Conservation (phyloP, 352 stramenopile genomes). For the Phytophthora nicotianae region DNA sequence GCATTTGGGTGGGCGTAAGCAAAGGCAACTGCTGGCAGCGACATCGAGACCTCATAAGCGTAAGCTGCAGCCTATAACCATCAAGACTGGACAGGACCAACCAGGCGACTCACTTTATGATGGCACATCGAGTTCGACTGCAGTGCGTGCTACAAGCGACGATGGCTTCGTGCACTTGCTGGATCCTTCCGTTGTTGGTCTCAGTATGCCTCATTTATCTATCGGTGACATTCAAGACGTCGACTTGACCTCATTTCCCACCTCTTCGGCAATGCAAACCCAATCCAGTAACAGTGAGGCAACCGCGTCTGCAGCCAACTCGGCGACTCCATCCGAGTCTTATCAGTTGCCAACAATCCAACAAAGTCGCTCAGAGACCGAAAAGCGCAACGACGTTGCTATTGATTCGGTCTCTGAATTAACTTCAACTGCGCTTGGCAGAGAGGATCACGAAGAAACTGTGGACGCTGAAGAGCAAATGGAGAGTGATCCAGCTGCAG, state of each 20-base stretch:
- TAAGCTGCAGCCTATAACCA: slow-evolving; percentile 19
- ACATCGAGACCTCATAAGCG: slow-evolving; percentile 38
- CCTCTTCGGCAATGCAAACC: slow-evolving; percentile 30
- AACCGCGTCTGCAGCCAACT: slow-evolving; percentile 4
- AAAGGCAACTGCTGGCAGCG: slow-evolving; percentile 38
- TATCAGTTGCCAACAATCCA: slow-evolving; percentile 5
- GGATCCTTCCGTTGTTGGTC: slow-evolving; percentile 35
- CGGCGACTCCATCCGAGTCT: slow-evolving; percentile 21
- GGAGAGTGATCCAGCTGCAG: slow-evolving; percentile 26
- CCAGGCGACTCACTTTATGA: slow-evolving; percentile 31
- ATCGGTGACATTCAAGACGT: slow-evolving; percentile 70
- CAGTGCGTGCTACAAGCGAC: slow-evolving; percentile 15
- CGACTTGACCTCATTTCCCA: slow-evolving; percentile 51
- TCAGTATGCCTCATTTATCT: slow-evolving; percentile 53
- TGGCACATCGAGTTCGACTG: slow-evolving; percentile 5
- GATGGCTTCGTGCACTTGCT: slow-evolving; percentile 46
- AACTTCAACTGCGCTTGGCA: slow-evolving; percentile 2
- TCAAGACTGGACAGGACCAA: slow-evolving; percentile 25
- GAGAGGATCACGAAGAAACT: slow-evolving; percentile 5
- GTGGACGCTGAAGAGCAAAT: slow-evolving; percentile 21
- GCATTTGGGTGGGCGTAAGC: slow-evolving; percentile 69
- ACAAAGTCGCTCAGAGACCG: slow-evolving; percentile 5
- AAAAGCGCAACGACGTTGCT: slow-evolving; percentile 4
- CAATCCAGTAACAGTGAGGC: slow-evolving; percentile 5
- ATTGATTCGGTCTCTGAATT: neutral